Evolutionary conservation across 352 stramenopile species (phyloP).

Genomic region (Globisporangium splendens): DNA sequence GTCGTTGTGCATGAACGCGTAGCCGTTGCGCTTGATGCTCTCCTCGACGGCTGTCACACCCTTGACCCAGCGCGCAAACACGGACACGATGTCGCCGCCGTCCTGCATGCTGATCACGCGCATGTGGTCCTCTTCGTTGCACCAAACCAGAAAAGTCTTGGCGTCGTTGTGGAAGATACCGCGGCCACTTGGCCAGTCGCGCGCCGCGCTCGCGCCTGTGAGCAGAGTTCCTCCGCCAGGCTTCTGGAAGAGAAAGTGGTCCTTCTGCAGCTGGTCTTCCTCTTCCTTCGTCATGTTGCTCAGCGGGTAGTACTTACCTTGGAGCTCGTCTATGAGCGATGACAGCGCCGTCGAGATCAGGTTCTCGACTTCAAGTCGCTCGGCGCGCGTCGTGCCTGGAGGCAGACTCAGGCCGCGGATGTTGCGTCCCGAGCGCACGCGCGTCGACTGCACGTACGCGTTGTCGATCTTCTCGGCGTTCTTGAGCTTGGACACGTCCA

Average conservation of each 20-base stretch:
- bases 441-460: slow-evolving; percentile 89
- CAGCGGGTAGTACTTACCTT: slow-evolving; percentile 88
- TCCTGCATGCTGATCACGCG: slow-evolving; percentile 89
- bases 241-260: slow-evolving; percentile 94
- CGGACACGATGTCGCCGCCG: slow-evolving; percentile 87
- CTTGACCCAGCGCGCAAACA: slow-evolving; percentile 88
- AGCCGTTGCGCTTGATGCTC: slow-evolving; percentile 76
- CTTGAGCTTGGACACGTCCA: slow-evolving; percentile 74
- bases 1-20: slow-evolving; percentile 87
- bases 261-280: slow-evolving; percentile 88
- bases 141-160: slow-evolving; percentile 89
- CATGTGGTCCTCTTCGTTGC: slow-evolving; percentile 91
- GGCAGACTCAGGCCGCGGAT: slow-evolving; percentile 88
- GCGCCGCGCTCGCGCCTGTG: slow-evolving; percentile 79
- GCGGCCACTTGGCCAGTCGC: slow-evolving; percentile 91
- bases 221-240: slow-evolving; percentile 84
- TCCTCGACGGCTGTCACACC: slow-evolving; percentile 76
- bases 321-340: slow-evolving; percentile 64
- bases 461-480: slow-evolving; percentile 66
- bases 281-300: slow-evolving; percentile 89
- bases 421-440: slow-evolving; percentile 89
- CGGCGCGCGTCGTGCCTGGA: slow-evolving; percentile 77
- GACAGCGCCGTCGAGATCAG: slow-evolving; percentile 77
- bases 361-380: slow-evolving; percentile 82
- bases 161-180: slow-evolving; percentile 93